Conservation (phyloP, 768 basidiomycete genomes). For the Naematelia aurantialba region DNA sequence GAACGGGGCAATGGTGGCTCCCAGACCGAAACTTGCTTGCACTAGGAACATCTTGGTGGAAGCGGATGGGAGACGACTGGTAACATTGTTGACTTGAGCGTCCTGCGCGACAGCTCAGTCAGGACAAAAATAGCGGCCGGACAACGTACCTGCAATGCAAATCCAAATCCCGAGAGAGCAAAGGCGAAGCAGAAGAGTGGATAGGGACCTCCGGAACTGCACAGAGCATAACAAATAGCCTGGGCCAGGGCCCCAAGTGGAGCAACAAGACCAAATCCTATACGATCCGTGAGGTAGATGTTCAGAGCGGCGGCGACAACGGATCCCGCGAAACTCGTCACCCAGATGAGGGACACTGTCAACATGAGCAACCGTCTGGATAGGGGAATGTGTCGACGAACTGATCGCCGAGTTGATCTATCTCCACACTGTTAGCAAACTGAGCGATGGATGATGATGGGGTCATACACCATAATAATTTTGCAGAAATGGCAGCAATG, state of each 20-base stretch:
- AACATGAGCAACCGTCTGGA: background rate
- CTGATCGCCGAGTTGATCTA: background rate
- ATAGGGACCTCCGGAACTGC: slow-evolving; percentile 53
- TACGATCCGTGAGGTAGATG: slow-evolving; percentile 50
- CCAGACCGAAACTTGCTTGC: slow-evolving; percentile 41
- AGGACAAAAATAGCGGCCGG: background rate
- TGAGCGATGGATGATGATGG: no score
- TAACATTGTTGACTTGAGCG: slow-evolving; percentile 54
- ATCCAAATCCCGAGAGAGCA: slow-evolving; percentile 52
- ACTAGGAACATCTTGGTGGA: slow-evolving; percentile 40
- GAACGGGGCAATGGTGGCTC: slow-evolving; percentile 61
- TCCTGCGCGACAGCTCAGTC: slow-evolving; percentile 39
- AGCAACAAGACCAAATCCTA: slow-evolving; percentile 26
- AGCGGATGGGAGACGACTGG: slow-evolving; percentile 51
- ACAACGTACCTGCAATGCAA: slow-evolving; percentile 53
- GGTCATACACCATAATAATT: slow-evolving; percentile 56
- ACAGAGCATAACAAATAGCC: slow-evolving; percentile 37
- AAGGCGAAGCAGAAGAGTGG: slow-evolving; percentile 53
- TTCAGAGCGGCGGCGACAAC: slow-evolving; percentile 54
- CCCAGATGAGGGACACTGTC: slow-evolving; percentile 60
- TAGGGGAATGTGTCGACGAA: background rate
- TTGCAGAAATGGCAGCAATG: slow-evolving; percentile 68
- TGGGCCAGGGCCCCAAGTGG: slow-evolving; percentile 7
- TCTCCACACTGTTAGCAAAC: background rate
- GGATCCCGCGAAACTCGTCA: slow-evolving; percentile 53